Evolutionary conservation across 2,329 filamentous ascomycete species (phyloP).

Genomic region (Bretziella fagacearum): DNA sequence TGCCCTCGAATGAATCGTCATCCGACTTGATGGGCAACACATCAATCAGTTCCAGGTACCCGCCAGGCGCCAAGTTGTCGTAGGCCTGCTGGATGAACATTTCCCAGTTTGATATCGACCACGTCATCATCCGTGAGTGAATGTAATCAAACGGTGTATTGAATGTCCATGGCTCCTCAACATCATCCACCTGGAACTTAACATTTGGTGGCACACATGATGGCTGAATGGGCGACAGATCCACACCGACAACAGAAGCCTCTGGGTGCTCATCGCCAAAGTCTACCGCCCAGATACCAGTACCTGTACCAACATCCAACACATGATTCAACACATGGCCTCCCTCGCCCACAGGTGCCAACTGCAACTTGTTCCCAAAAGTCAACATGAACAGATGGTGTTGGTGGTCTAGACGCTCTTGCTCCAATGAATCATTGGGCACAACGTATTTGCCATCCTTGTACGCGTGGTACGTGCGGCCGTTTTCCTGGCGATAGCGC

Average conservation of each 20-base stretch:
- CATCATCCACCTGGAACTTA: slow-evolving; percentile 29
- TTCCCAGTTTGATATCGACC: slow-evolving; percentile 20
- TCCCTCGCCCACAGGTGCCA: slow-evolving; percentile 15
- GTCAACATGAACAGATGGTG: slow-evolving; percentile 19
- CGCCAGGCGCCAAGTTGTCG: slow-evolving; percentile 22
- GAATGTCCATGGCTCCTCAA: slow-evolving; percentile 27
- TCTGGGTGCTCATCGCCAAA: slow-evolving; percentile 20
- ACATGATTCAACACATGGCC: slow-evolving; percentile 16
- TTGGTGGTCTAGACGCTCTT: slow-evolving; percentile 20
- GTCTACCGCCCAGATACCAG: slow-evolving; percentile 22
- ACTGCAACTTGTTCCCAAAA: slow-evolving; percentile 17
- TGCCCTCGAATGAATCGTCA: slow-evolving; percentile 21
- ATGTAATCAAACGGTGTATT: slow-evolving; percentile 26
- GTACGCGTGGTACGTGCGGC: slow-evolving; percentile 19
- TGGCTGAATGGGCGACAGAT: slow-evolving; percentile 28
- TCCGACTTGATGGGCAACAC: slow-evolving; percentile 20
- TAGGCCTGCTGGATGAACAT: slow-evolving; percentile 24
- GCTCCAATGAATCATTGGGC: slow-evolving; percentile 19
- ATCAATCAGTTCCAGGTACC: slow-evolving; percentile 23
- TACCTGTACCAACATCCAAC: slow-evolving; percentile 22
- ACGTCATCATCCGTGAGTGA: slow-evolving; percentile 22
- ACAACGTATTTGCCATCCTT: slow-evolving; percentile 20
- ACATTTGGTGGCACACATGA: slow-evolving; percentile 32
- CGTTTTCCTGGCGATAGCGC: slow-evolving; percentile 19
- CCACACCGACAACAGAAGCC: slow-evolving; percentile 24